Evolutionary conservation across 1,284 basidiomycete species (phyloP).

Genomic region (Violaceomyces palustris): DNA sequence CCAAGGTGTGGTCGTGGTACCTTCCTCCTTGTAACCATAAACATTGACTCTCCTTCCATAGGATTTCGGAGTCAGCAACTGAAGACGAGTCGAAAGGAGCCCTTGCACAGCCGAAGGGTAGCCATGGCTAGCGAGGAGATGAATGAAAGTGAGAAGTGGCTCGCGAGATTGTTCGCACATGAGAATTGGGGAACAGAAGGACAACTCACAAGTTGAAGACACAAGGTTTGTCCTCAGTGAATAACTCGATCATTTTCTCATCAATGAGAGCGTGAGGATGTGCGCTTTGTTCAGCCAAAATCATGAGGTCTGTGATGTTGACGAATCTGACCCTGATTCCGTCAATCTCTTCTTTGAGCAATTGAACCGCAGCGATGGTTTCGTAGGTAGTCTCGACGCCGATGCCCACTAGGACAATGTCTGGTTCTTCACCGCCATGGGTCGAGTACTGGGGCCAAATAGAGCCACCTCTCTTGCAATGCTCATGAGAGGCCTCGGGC

Average conservation of each 20-base stretch:
- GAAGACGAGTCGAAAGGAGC: slow-evolving; percentile 23
- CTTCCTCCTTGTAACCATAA: slow-evolving; percentile 55
- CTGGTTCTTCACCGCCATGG: slow-evolving; percentile 56
- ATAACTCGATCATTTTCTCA: slow-evolving; percentile 57
- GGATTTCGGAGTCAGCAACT: slow-evolving; percentile 10
- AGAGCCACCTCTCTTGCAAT: slow-evolving; percentile 53
- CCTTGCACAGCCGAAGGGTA: slow-evolving; percentile 54
- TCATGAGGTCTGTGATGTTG: slow-evolving; percentile 64
- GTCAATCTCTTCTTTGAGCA: slow-evolving; percentile 34
- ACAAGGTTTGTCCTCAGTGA: slow-evolving; percentile 56
- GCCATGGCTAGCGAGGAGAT: slow-evolving; percentile 82
- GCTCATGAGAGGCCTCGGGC: slow-evolving; percentile 53
- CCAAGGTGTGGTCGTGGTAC: slow-evolving; percentile 57
- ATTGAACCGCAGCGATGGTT: slow-evolving; percentile 51
- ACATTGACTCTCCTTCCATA: slow-evolving; percentile 2
- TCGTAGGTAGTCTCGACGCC: slow-evolving; percentile 57
- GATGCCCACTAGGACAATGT: slow-evolving; percentile 57
- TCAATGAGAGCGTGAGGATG: slow-evolving; percentile 73
- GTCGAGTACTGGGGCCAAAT: slow-evolving; percentile 57
- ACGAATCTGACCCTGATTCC: slow-evolving; percentile 44
- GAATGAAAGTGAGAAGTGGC: no score
- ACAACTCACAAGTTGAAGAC: slow-evolving; percentile 61
- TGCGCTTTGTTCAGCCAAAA: slow-evolving; percentile 62
- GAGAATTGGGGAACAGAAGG: no score
- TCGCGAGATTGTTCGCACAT: no score